A percentile compares a stretch with the other conserved stretches of the same genome.
Evolutionary conservation across 1,284 basidiomycete species (phyloP).

Genomic region (Marasmius fiardii): DNA sequence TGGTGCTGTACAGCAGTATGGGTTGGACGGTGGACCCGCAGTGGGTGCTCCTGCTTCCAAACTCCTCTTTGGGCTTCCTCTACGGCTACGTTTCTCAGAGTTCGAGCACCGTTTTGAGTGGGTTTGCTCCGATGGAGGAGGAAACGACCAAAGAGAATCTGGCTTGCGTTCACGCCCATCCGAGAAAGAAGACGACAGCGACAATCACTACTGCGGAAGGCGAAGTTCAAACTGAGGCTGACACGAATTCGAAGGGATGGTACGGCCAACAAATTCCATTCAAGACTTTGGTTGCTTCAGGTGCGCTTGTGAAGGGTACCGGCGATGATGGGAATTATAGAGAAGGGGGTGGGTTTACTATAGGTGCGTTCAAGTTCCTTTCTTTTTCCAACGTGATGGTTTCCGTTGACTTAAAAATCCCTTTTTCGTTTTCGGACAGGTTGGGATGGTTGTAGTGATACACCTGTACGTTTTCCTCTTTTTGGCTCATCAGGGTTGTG

Average conservation of each 20-base stretch:
- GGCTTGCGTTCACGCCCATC: too few relatives aligned
- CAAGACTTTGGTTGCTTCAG: conserved; percentile 51
- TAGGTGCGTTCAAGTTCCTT: conserved; percentile 42
- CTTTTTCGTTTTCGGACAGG: conserved; percentile 21
- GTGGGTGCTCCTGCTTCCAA: conserved; percentile 72
- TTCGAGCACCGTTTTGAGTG: conserved; percentile 30
- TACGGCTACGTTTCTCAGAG: conserved; percentile 58
- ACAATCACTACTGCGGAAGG: too few relatives aligned
- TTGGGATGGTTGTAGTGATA: conserved; percentile 74
- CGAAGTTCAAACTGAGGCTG: conserved; percentile 19
- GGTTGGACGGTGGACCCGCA: conserved; percentile 66
- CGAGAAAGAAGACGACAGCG: too few relatives aligned
- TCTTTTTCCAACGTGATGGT: too few relatives aligned
- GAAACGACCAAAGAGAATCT: too few relatives aligned
- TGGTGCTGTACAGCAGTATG: conserved; percentile 55
- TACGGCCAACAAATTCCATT: conserved; percentile 57
- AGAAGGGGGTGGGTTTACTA: conserved; percentile 43
- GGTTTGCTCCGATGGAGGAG: conserved; percentile 29
- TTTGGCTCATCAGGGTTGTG: neutral
- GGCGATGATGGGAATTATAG: conserved; percentile 40
- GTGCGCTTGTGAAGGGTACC: conserved; percentile 50
- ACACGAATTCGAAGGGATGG: conserved; percentile 32
- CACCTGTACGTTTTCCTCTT: conserved; percentile 46
- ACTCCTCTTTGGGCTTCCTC: conserved; percentile 74
- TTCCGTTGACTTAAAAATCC: too few relatives aligned